A percentile compares a stretch with the other conserved stretches of the same genome.
Evolutionary conservation across 2,329 filamentous ascomycete genomes (phyloP).

Genomic region (Parafenestella ontariensis): DNA sequence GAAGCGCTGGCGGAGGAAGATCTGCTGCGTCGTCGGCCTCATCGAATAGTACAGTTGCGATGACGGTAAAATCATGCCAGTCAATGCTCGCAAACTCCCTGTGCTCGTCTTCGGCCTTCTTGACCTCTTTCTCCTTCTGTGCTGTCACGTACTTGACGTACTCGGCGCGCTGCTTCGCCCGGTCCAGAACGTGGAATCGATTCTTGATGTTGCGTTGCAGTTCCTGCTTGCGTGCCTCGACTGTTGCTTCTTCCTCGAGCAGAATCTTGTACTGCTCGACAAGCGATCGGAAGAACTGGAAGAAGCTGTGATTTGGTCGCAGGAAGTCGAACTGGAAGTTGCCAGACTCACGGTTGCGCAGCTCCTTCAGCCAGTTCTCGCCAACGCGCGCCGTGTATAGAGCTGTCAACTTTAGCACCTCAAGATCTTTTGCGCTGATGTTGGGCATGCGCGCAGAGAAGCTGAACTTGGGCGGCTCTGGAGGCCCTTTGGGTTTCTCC

Average conservation of each 20-base stretch:
- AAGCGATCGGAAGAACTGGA: constrained; percentile 92
- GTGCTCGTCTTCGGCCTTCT: constrained; percentile 82
- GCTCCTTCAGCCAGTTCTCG: constrained; percentile 85
- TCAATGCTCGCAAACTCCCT: constrained; percentile 84
- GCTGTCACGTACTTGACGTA: constrained; percentile 84
- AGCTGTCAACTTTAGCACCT: constrained; percentile 76
- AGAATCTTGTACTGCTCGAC: constrained; percentile 93
- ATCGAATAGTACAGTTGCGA: constrained; percentile 92
- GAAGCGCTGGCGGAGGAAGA: constrained; percentile 85
- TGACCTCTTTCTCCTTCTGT: constrained; percentile 88
- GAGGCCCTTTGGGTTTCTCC: constrained; percentile 78
- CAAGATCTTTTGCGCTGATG: constrained; percentile 92
- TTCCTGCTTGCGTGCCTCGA: constrained; percentile 74
- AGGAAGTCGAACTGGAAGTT: constrained; percentile 98
- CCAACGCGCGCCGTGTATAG: constrained; percentile 93
- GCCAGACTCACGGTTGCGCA: constrained; percentile 85
- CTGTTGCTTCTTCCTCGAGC: constrained; percentile 73
- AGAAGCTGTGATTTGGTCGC: constrained; percentile 91
- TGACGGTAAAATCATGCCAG: constrained; percentile 96
- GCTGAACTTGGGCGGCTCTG: constrained; percentile 83
- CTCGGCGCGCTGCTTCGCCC: constrained; percentile 84
- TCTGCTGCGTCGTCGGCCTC: constrained; percentile 86
- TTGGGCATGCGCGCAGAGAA: constrained; percentile 98
- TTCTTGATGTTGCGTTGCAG: constrained; percentile 78
- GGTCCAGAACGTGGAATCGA: constrained; percentile 78